phyloP scores from a whole-genome alignment of 495 filamentous ascomycete genomes.

The Annulohypoxylon moriforme region DNA sequence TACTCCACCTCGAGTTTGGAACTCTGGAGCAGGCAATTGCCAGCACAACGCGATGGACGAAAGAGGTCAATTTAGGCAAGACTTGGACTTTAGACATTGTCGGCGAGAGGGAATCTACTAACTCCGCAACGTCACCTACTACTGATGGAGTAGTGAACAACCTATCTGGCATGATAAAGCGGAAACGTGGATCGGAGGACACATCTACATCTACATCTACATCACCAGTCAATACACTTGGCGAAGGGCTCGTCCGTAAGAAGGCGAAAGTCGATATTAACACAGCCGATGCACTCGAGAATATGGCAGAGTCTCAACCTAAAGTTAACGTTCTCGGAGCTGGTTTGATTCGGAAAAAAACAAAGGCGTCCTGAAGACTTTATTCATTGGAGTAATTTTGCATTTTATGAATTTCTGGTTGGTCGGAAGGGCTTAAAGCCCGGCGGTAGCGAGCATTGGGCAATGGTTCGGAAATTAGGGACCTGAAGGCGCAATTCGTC shows the following conservation, averaged over 20 bases:
- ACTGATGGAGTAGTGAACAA: slow-evolving; percentile 44
- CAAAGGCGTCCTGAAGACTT: slow-evolving; percentile 54
- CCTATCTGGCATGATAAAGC: slow-evolving; percentile 53
- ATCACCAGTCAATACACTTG: slow-evolving; percentile 46
- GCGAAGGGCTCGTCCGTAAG: slow-evolving; percentile 68
- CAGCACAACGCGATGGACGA: slow-evolving; percentile 80
- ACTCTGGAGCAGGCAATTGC: slow-evolving; percentile 71
- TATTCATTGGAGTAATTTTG: not conserved
- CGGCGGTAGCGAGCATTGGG: slow-evolving; percentile 31
- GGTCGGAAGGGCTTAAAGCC: not conserved
- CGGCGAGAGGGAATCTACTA: slow-evolving; percentile 47
- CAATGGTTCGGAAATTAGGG: not conserved
- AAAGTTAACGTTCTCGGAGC: slow-evolving; percentile 68
- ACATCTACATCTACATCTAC: slow-evolving; percentile 26
- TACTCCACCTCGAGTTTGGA: slow-evolving; percentile 88
- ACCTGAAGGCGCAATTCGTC: not conserved
- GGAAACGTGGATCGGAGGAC: slow-evolving; percentile 47
- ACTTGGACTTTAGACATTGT: slow-evolving; percentile 61
- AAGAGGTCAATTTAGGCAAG: slow-evolving; percentile 55
- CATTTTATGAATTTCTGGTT: not conserved
- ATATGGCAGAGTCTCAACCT: slow-evolving; percentile 23
- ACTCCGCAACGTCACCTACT: slow-evolving; percentile 12
- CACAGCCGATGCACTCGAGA: not conserved
- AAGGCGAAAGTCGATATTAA: slow-evolving; percentile 65
- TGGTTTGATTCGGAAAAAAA: slow-evolving; percentile 73